Percentiles rank a stretch among this genome's conserved stretches.
Conservation (phyloP, 169 alveolate genomes). For the Perkinsus marinus region DNA sequence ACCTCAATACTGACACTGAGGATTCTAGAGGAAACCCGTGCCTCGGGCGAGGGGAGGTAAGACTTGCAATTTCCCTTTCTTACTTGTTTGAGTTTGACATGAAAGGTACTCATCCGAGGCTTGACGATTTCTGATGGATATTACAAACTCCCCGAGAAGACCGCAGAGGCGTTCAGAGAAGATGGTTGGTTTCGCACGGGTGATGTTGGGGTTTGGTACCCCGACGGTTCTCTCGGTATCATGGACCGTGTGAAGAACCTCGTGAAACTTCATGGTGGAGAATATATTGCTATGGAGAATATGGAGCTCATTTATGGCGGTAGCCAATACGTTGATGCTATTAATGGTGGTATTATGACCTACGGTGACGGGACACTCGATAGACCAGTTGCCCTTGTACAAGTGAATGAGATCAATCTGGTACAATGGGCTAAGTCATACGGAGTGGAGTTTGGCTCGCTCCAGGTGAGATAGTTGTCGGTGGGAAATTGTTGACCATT, state of each 20-base stretch:
- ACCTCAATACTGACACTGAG: background rate
- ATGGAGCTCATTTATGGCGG: constrained; percentile 38
- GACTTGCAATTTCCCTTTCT: background rate
- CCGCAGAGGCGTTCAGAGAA: constrained; percentile 41
- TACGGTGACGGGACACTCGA: constrained; percentile 33
- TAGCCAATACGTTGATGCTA: constrained; percentile 31
- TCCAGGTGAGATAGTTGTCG: background rate
- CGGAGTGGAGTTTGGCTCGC: constrained; percentile 7
- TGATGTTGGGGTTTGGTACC: constrained; percentile 45
- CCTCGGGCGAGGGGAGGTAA: background rate
- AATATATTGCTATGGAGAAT: constrained; percentile 70
- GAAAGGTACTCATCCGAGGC: constrained; percentile 33
- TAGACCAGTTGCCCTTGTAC: constrained; percentile 35
- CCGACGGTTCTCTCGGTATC: constrained; percentile 52
- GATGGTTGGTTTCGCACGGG: constrained; percentile 67
- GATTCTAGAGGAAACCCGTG: background rate
- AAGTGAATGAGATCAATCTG: background rate
- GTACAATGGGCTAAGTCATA: constrained; percentile 7
- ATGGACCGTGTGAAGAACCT: constrained; percentile 69
- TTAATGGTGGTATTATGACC: constrained; percentile 43
- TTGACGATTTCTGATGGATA: constrained; percentile 42
- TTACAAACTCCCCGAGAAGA: constrained; percentile 45
- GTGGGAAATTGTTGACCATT: background rate
- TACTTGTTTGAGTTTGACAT: no score
- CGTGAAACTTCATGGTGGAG: constrained; percentile 70